These are phyloP conservation scores for Poteriospumella lacustris DNA, from an alignment of 108 stramenopile genomes.

Conservation along the genomic window DNA sequence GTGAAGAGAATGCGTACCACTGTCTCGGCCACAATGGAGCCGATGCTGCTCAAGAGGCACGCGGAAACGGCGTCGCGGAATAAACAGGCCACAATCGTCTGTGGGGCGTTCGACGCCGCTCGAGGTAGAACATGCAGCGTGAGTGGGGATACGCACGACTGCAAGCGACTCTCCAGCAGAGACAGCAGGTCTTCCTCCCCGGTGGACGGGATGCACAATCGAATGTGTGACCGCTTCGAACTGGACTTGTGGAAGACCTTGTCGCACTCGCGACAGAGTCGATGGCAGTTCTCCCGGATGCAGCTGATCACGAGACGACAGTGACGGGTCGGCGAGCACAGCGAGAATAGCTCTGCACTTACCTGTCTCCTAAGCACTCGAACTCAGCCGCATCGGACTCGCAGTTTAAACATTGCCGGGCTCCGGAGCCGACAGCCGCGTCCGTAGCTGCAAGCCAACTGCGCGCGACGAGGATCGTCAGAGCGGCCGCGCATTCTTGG, in stretches of 20 bases:
- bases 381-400: neutral
- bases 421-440: neutral
- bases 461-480: no score
- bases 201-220: neutral
- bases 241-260: constrained; percentile 5
- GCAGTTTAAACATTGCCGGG: neutral
- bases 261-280: neutral
- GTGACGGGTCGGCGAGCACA: neutral
- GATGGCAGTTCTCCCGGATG: neutral
- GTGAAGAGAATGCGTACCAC: no score
- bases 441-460: neutral
- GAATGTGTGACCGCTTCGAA: neutral
- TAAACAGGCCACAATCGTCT: no score
- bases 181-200: no score
- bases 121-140: no score
- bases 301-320: neutral
- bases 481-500: no score
- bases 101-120: no score
- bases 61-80: no score
- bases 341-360: neutral
- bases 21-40: no score
- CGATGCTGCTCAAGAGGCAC: no score
- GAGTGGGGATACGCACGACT: no score
- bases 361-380: neutral
- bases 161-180: no score